Conservation (phyloP, 2,329 filamentous ascomycete species). For the Ophiostoma ips region DNA sequence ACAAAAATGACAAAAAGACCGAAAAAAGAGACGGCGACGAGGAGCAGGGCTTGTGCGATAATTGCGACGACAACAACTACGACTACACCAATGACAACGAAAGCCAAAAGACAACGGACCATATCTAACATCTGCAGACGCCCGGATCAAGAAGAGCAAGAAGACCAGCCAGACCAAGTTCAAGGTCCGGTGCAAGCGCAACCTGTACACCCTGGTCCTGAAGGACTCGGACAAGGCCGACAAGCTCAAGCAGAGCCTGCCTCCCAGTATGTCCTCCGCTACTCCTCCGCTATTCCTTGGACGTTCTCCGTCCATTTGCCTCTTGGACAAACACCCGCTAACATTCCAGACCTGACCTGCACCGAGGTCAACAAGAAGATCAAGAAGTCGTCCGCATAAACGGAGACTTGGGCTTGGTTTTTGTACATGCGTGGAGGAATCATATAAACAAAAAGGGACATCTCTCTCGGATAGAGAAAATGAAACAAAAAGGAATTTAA, state of each 20-base stretch:
- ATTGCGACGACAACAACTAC: not conserved
- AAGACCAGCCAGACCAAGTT: slow-evolving; percentile 93
- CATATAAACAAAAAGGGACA: not conserved
- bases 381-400: slow-evolving; percentile 32
- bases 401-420: slow-evolving; percentile 8
- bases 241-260: slow-evolving; percentile 98
- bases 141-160: slow-evolving; percentile 92
- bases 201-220: slow-evolving; percentile 96
- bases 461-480: not conserved
- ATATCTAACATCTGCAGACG: slow-evolving; percentile 38
- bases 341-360: slow-evolving; percentile 33
- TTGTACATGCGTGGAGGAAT: not conserved
- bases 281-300: too few species aligned
- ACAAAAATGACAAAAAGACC: not conserved
- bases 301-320: not conserved
- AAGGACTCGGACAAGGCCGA: slow-evolving; percentile 99
- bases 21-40: too few species aligned
- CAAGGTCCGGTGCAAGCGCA: slow-evolving; percentile 97
- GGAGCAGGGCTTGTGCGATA: too few species aligned
- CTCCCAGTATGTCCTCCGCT: slow-evolving; percentile 67
- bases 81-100: not conserved
- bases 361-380: slow-evolving; percentile 48
- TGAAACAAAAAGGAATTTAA: not conserved
- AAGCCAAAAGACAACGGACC: slow-evolving; percentile 10
- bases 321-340: not conserved